Base-by-base conservation (phyloP, 208 protist genomes). In the Leishmania amazonensis region DNA sequence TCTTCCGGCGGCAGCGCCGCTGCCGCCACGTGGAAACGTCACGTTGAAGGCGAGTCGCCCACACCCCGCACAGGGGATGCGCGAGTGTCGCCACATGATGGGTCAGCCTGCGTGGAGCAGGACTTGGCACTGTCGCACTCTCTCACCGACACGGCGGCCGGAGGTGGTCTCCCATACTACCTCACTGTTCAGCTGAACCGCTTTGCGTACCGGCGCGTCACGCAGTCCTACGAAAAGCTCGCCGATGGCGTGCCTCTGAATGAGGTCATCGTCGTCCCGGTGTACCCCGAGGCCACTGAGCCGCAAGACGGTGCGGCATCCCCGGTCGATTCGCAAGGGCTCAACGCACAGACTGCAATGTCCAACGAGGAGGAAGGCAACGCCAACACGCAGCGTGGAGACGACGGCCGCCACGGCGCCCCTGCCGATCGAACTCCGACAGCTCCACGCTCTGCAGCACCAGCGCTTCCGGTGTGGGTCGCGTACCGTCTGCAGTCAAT, bases 131-230 rank as follows among this genome's bases (percentile, higher is more conserved):
- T 49, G 40, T 11, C 21, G 21, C 40, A 35, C 8, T 35, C 45
- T 31, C 42, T 31, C 40, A 21, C 54, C 53, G 21, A n/a, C 53
- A 77, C 77, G 3, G 83, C 79, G 17, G 83, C 84, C 3, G 75
- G 78, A 15, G 79, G 40, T n/a, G 89, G 85, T 7, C 64, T 91
- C 4, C 90, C 90, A 24, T 84, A 79, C 67, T 94, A 90, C 60
- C 76, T 96, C 1, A 88, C 81, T 0, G 57, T 94, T 3, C 90
- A 96, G 79, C 84, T 96, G 0, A 91, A 96, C 73, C 86, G 92
- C 40, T 96, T 96, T 62, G 77, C 85, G 28, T 96, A 90, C 75
- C 78, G 85, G 64, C 86, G 87, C 15, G 24, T 42, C 4, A 76
- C 81, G 15, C 80, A 83, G 24, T 72, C 81, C 47, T 91, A 87